phyloP scores from a whole-genome alignment of 2,329 filamentous ascomycete genomes.

The Aspergillus hortae region DNA sequence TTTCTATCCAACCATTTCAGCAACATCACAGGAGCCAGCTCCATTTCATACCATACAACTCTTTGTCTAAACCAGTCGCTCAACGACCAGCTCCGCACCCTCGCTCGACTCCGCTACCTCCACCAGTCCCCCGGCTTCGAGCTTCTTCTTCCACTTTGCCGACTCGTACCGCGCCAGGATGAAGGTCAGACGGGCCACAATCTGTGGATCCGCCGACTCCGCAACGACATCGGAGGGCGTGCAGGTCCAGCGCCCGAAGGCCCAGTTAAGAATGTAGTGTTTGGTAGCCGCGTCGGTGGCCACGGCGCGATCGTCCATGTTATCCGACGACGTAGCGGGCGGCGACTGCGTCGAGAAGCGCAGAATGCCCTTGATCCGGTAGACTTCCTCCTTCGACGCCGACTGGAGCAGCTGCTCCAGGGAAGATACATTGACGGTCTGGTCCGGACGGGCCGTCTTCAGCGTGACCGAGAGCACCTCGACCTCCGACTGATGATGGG shows the following conservation, averaged over 20 bases:
- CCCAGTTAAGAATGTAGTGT: constrained; percentile 95
- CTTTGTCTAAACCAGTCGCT: constrained; percentile 28
- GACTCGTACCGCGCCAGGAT: constrained; percentile 48
- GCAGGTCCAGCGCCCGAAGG: constrained; percentile 93
- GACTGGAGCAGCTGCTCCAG: constrained; percentile 65
- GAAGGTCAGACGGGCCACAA: constrained; percentile 42
- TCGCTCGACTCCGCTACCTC: constrained; percentile 18
- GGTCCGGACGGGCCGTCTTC: constrained; percentile 37
- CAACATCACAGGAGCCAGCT: constrained; percentile 14
- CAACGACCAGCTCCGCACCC: constrained; percentile 28
- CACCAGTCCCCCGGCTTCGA: constrained; percentile 40
- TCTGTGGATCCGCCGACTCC: constrained; percentile 26
- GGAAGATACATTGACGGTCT: constrained; percentile 55
- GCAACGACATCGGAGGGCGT: constrained; percentile 53
- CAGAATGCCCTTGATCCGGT: constrained; percentile 80
- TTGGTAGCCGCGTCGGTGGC: constrained; percentile 30
- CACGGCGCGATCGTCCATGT: constrained; percentile 23
- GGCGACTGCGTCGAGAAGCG: constrained; percentile 40
- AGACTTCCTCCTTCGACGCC: constrained; percentile 89
- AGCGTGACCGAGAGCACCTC: constrained; percentile 85
- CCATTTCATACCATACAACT: constrained; percentile 7
- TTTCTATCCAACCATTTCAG: neutral
- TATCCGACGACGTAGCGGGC: constrained; percentile 47
- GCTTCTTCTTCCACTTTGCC: constrained; percentile 47
- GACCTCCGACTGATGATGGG: constrained; percentile 73